Base-by-base conservation (phyloP, 176 grass and related monocot species). In the Pharus latifolius region DNA sequence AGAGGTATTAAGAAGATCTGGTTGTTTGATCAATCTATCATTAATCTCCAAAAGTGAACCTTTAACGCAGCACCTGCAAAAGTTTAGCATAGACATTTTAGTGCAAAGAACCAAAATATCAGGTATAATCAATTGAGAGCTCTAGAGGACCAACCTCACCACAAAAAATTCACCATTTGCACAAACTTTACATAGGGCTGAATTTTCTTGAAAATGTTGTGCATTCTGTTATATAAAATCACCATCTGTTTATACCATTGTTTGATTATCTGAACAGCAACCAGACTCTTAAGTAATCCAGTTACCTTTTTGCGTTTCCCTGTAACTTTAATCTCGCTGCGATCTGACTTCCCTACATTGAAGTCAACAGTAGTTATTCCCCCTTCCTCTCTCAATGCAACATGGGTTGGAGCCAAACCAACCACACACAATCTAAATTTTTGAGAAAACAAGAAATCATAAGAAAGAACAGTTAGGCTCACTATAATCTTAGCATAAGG, bases 41-140 rank as follows among this genome's bases (percentile, higher is more conserved):
- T 98, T 98, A 6, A 98, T 85, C 78, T 98, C 94, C 76, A 98
- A 81, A 77, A 98, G 94, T 32, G 89, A 90, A 32, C 94, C 94
- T 85, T 97, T 97, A 29, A 97, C 94, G 7, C 94, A 97, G 32
- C 89, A 93, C 79, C 94, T 93, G 48, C 7, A 46, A 74, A 71
- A 62, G 10, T 60, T 65, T 10, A 67, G 55, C 30, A 46, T 75
- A 43, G 69, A 26, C 11, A 63, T 0, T 20, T 34, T 20, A 75
- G 31, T 60, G 28, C 16, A n/a, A 74, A 57, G 56, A 29, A 64
- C 10, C 10, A 67, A 34, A 54, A 25, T 20, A 7, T 23, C 6
- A 14, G 24, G 13, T 23, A 79, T 44, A 52, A 17, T 18, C 12
- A 32, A 30, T 32, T 38, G 35, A 0, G 28, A 56, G 19, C 43